phyloP scores from a whole-genome alignment of 1,139 yeast genomes.

The Candida sp. region DNA sequence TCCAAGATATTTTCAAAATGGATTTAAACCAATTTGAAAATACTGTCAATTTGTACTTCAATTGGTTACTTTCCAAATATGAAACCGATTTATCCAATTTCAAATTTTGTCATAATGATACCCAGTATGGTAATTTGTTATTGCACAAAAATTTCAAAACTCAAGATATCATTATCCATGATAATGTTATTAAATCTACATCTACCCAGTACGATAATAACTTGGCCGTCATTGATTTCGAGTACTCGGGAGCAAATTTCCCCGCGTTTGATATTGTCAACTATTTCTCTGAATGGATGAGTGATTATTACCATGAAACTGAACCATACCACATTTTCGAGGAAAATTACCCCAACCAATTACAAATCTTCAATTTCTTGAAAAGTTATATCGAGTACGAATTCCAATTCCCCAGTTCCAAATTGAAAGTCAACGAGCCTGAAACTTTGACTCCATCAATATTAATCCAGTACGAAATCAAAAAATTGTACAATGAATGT shows the following conservation, averaged over 20 bases:
- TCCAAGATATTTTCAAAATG: conserved; percentile 44
- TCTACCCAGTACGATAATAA: conserved; percentile 55
- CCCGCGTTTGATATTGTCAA: conserved; percentile 91
- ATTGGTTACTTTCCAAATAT: conserved; percentile 61
- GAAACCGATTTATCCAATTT: conserved; percentile 43
- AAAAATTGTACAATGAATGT: conserved; percentile 58
- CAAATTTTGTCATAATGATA: conserved; percentile 90
- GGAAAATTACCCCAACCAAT: conserved; percentile 58
- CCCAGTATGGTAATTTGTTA: conserved; percentile 90
- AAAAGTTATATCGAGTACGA: conserved; percentile 67
- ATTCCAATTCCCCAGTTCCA: conserved; percentile 37
- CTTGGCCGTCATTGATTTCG: conserved; percentile 93
- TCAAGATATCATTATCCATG: conserved; percentile 32
- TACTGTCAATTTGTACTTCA: conserved; percentile 47
- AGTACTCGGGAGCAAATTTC: conserved; percentile 90
- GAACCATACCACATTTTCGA: conserved; percentile 56
- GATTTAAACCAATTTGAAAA: conserved; percentile 48
- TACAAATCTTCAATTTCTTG: conserved; percentile 68
- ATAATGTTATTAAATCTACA: conserved; percentile 24
- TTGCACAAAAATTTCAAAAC: conserved; percentile 40
- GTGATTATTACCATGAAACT: conserved; percentile 74
- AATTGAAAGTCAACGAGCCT: conserved; percentile 13
- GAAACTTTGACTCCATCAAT: conserved; percentile 9
- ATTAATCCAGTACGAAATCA: conserved; percentile 51
- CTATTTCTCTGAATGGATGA: conserved; percentile 96